A percentile compares a stretch with the other conserved stretches of the same genome.
These are phyloP conservation scores for Epichloe amarillans DNA, from an alignment of 2,329 filamentous ascomycete genomes.

Conservation along the genomic window DNA sequence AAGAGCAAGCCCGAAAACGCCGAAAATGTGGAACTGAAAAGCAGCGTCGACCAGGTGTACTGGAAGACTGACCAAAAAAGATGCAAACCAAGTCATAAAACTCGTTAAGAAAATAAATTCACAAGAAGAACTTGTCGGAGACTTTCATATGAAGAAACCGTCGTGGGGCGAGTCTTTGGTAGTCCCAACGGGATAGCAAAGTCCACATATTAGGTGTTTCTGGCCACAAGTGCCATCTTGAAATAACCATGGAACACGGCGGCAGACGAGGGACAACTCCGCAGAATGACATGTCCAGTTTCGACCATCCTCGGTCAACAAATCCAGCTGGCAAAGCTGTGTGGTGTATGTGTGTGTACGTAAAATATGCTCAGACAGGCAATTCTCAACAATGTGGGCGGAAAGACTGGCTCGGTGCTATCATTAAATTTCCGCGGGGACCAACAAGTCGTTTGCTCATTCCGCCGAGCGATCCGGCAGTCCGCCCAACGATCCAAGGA, in stretches of 20 bases:
- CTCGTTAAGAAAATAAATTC: constrained; percentile 5
- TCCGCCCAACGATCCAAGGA: constrained; percentile 11
- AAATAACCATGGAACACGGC: neutral
- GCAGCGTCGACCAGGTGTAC: neutral
- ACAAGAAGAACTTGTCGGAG: neutral
- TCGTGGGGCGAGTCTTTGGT: neutral
- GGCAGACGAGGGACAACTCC: neutral
- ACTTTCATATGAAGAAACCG: neutral
- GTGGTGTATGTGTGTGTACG: neutral
- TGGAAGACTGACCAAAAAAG: constrained; percentile 5
- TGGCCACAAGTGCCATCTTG: neutral
- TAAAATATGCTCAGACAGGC: neutral
- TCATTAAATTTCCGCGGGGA: constrained; percentile 15
- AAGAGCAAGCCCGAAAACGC: constrained; percentile 11
- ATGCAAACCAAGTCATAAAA: constrained; percentile 6
- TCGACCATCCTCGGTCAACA: neutral
- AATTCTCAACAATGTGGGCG: neutral
- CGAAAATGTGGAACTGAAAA: constrained; percentile 7
- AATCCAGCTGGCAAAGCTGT: neutral
- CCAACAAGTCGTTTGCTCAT: constrained; percentile 16
- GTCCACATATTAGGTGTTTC: neutral
- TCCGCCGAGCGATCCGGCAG: constrained; percentile 15
- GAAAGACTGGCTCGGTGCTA: neutral
- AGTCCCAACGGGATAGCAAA: neutral
- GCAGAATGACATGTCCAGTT: neutral